Evolutionary conservation across 495 filamentous ascomycete species (phyloP), one percentile per base, ranked within the genome.

Genomic region (Trichoderma reesei): DNA sequence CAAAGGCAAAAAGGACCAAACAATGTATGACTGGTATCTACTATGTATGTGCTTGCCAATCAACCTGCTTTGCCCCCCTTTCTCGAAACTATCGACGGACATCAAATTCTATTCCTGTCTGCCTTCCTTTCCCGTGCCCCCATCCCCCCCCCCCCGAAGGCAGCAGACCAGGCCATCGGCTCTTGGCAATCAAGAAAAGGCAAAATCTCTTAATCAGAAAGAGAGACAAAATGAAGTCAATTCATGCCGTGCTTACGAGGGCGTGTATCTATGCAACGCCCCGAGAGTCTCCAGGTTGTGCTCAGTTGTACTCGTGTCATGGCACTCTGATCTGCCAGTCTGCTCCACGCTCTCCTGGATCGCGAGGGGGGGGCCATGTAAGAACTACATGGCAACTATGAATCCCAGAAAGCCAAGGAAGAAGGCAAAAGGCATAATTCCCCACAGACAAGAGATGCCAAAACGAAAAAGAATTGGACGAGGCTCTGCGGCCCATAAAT

Each of bases 401-500:
- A 48, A 48, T 48, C 16, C 44, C 44, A 16, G 20, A 16, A 34
- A 14, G 31, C 20, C 10, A 46, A 11, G 13, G 13, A 16, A 46
- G n/a, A 46, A 46, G n/a, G 16, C 11, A 46, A 46, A 46, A 46
- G 26, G 26, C 26, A 26, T 26, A 26, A 26, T 26, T 26, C 26
- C 26, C 26, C 26, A 26, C 26, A 26, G 26, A 26, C 26, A 26
- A 26, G 26, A 26, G 26, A 26, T 26, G 1, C 26, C 26, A n/a
- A 34, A 31, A 56, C 9, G 11, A 33, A n/a, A n/a, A 3, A 56
- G 51, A 8, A 56, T 14, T 56, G 26, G 51, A 56, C 51, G 51
- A 56, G 51, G 51, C 51, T 56, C 51, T 56, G 51, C 26, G 51
- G 20, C 51, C 51, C 51, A 56, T 34, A 56, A 56, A 56, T 33